A percentile compares a stretch with the other conserved stretches of the same genome.
These are phyloP conservation scores for Podila horticola DNA, from an alignment of 192 early-diverging fungal genomes.

Conservation along the genomic window DNA sequence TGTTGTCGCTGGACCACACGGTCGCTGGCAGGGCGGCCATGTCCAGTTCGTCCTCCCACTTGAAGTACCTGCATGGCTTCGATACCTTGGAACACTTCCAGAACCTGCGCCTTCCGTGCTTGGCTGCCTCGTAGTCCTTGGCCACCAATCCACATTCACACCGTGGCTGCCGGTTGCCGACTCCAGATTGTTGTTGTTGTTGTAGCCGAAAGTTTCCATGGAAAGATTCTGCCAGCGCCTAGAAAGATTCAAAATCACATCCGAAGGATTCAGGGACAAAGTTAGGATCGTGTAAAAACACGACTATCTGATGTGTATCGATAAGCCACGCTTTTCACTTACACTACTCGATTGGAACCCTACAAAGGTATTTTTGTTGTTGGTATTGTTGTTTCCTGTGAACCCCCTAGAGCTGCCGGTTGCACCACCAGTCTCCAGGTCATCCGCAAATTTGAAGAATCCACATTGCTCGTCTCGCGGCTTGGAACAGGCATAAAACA, in stretches of 20 bases:
- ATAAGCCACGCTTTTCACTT: too few relatives aligned
- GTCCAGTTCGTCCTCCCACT: constrained; percentile 62
- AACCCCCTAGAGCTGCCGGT: background rate
- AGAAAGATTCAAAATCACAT: background rate
- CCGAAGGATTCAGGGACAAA: background rate
- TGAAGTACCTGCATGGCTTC: constrained; percentile 63
- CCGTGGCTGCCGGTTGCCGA: constrained; percentile 10
- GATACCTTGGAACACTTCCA: constrained; percentile 27
- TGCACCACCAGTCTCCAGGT: too few relatives aligned
- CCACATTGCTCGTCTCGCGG: constrained; percentile 35
- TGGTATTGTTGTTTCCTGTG: background rate
- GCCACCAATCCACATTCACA: constrained; percentile 25
- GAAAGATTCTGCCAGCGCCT: constrained; percentile 18
- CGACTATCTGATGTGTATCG: background rate
- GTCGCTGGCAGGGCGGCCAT: background rate
- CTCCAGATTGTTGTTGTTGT: background rate
- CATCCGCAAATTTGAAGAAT: constrained; percentile 22
- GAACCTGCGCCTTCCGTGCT: constrained; percentile 11
- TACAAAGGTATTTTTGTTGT: background rate
- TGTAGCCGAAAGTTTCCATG: constrained; percentile 9
- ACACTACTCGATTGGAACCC: too few relatives aligned
- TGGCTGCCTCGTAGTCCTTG: constrained; percentile 10
- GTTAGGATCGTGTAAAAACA: background rate
- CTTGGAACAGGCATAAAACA: constrained; percentile 61
- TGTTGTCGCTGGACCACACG: constrained; percentile 6